phyloP scores from a whole-genome alignment of 2,329 filamentous ascomycete species.

The Aspergillus amoenus region DNA sequence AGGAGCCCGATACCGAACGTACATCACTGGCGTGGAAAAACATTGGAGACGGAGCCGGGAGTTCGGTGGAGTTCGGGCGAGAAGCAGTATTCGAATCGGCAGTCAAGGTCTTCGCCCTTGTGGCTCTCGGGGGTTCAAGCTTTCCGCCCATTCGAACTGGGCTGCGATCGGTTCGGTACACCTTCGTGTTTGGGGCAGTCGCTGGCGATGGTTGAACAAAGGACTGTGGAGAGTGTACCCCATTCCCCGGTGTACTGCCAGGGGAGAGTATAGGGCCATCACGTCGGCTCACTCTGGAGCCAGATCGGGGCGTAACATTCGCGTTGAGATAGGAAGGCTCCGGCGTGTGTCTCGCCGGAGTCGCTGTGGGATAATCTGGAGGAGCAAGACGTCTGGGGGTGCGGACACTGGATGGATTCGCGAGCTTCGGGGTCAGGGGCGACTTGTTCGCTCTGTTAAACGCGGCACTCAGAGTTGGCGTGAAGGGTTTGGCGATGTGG shows the following conservation, averaged over 20 bases:
- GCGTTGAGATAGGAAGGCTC: slow-evolving; percentile 57
- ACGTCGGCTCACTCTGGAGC: slow-evolving; percentile 67
- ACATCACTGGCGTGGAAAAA: slow-evolving; percentile 93
- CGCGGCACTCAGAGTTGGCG: slow-evolving; percentile 66
- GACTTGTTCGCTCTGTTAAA: slow-evolving; percentile 56
- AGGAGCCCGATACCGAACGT: slow-evolving; percentile 48
- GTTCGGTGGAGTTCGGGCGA: slow-evolving; percentile 35
- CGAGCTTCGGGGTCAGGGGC: slow-evolving; percentile 61
- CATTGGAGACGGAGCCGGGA: slow-evolving; percentile 53
- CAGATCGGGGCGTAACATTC: slow-evolving; percentile 78
- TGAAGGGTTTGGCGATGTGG: slow-evolving; percentile 58
- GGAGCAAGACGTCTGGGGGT: slow-evolving; percentile 34
- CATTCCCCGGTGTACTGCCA: slow-evolving; percentile 46
- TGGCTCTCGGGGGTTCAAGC: slow-evolving; percentile 30
- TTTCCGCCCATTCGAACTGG: slow-evolving; percentile 31
- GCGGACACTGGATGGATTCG: slow-evolving; percentile 35
- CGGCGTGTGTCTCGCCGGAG: slow-evolving; percentile 49
- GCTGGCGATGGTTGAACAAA: slow-evolving; percentile 29
- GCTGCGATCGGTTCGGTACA: slow-evolving; percentile 35
- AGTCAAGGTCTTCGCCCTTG: slow-evolving; percentile 39
- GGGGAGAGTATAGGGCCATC: slow-evolving; percentile 70
- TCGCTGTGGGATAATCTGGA: slow-evolving; percentile 33
- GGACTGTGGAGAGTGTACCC: slow-evolving; percentile 26
- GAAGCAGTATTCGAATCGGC: slow-evolving; percentile 35
- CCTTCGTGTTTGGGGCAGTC: slow-evolving; percentile 20